Evolutionary conservation across 805 yeast genomes (phyloP), one percentile per base, ranked within the genome.

Genomic region (Candida boidinii): DNA sequence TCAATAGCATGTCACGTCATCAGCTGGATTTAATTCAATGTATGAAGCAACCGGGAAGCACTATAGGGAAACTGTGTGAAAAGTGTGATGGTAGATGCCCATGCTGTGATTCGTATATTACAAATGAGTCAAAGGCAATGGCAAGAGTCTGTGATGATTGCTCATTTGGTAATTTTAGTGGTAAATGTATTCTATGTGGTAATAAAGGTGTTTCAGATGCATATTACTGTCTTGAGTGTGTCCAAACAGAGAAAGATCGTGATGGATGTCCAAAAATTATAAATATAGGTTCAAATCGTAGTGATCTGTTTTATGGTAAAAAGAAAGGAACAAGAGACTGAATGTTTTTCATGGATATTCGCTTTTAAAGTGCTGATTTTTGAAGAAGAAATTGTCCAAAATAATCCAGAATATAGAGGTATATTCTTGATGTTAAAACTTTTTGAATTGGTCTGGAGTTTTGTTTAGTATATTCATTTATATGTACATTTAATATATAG

Each of bases 1-100:
- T n/a, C n/a, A n/a, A n/a, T n/a, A n/a, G n/a, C n/a, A n/a, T 87
- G 96, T 84, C 95, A 3, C 77, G 92, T 34, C 95, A 87, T 55
- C 95, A 87, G 56, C 75, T 78, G 31, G 96, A 88, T 51, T 66
- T 87, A 17, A 71, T 82, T 3, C 76, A 79, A 62, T 88, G 97
- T 51, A 62, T 82, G 69, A 83, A 80, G 51, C 92, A 76, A 45
- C 86, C 95, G 1, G 96, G 96, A 1, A 69, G 76, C 0, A 57
- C 62, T 13, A 53, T 72, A 4, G 97, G 95, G 1, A 60, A 66
- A 31, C 62, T 88, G 3, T 88, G 97, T 48, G 76, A 73, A 21
- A 82, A 71, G 52, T 88, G 97, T 53, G 96, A 88, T 51, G 96
- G 96, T 2, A 69, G 76, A 43, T 88, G 97, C 48, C 96, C 96